Percentiles rank a stretch among this genome's conserved stretches.
These are phyloP conservation scores for Zasmidium angulare DNA, from an alignment of 2,329 filamentous ascomycete species.

Conservation along the genomic window DNA sequence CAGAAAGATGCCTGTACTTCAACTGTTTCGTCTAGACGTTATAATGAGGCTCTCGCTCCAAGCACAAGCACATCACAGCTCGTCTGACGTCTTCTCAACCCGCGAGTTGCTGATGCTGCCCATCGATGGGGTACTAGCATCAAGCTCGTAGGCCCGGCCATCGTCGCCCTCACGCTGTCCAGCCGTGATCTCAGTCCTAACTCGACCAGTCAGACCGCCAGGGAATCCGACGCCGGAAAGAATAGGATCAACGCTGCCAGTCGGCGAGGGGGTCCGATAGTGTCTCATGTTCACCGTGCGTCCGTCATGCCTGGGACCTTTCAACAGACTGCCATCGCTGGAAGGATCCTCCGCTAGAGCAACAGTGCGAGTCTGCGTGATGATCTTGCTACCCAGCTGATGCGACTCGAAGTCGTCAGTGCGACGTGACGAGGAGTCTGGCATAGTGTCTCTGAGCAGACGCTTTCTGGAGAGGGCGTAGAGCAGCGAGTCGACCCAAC, in stretches of 20 bases:
- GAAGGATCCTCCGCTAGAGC: conserved; percentile 24
- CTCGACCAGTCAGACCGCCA: not conserved
- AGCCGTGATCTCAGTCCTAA: conserved; percentile 15
- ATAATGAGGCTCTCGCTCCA: too few species aligned
- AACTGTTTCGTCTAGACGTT: too few species aligned
- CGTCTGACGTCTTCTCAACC: not conserved
- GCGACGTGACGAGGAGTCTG: conserved; percentile 10
- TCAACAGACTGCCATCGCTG: conserved; percentile 14
- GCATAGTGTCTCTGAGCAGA: conserved; percentile 47
- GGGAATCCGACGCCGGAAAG: conserved; percentile 2
- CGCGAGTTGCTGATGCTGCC: not conserved
- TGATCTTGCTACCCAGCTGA: conserved; percentile 23
- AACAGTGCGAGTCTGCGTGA: conserved; percentile 31
- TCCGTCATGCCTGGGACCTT: conserved; percentile 3
- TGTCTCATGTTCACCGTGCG: conserved; percentile 8
- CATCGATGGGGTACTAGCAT: not conserved
- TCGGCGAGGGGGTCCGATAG: conserved; percentile 9
- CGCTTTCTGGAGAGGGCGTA: conserved; percentile 59
- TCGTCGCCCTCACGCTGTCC: conserved; percentile 8
- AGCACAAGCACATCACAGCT: too few species aligned
- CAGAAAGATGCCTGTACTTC: too few species aligned
- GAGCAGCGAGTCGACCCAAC: conserved; percentile 58
- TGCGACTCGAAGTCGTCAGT: conserved; percentile 19
- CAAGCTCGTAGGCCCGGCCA: conserved; percentile 5
- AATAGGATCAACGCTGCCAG: conserved; percentile 21